These are phyloP conservation scores for Apiotrichum sp. DNA, from an alignment of 1,284 basidiomycete genomes.

Conservation along the genomic window DNA sequence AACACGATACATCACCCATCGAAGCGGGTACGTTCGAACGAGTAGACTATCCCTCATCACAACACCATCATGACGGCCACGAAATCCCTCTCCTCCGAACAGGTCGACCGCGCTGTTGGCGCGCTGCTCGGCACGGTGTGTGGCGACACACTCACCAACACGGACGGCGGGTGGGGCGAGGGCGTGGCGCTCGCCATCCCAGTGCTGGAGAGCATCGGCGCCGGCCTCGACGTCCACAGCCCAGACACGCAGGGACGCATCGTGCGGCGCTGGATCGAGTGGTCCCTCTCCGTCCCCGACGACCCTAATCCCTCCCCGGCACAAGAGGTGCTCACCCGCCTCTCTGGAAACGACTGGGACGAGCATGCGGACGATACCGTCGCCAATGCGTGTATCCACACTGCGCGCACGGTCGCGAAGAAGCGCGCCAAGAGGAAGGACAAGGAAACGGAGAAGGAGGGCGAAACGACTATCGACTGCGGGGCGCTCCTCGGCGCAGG, in stretches of 20 bases:
- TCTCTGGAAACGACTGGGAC: not conserved
- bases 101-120: conserved; percentile 2
- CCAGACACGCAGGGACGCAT: not conserved
- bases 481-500: not conserved
- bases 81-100: not conserved
- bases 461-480: not conserved
- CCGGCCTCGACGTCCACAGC: not conserved
- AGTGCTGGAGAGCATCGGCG: conserved; percentile 5
- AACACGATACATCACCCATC: no score
- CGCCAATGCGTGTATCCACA: not conserved
- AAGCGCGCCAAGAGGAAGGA: not conserved
- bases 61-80: not conserved
- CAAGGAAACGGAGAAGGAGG: not conserved
- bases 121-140: conserved; percentile 2
- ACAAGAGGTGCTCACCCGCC: not conserved
- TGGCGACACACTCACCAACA: conserved; percentile 8
- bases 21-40: no score
- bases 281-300: not conserved
- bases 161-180: conserved; percentile 8
- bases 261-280: conserved; percentile 6
- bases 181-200: conserved; percentile 9
- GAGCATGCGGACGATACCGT: not conserved
- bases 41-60: no score
- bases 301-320: not conserved
- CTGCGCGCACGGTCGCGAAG: not conserved